Base-by-base conservation (phyloP, 2,329 filamentous ascomycete species). In the Penicillium sp. region DNA sequence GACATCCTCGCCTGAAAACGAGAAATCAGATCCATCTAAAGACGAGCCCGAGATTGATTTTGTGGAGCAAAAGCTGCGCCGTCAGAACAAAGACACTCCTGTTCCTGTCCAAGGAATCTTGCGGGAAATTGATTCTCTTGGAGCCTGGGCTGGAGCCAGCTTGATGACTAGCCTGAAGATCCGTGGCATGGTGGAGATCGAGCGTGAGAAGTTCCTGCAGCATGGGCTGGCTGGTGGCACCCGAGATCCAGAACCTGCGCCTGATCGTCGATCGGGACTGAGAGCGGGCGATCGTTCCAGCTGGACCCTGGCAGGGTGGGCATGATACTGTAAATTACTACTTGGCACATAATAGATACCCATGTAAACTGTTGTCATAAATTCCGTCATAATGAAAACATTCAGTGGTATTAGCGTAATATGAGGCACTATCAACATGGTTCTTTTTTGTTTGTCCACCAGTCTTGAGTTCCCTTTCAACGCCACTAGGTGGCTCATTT, bases 81-180 rank as follows among this genome's bases (percentile, higher is more conserved):
- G 67, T 27, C 71, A 65, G 29, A 71, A 67, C 50, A 74, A 81
- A 33, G 70, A 74, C 11, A 62, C 47, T 9, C 71, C 70, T 29
- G 64, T 70, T 2, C 65, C 65, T 13, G 59, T 76, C 2, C 74
- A 76, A 24, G 74, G 78, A 13, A 56, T 74, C 19, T 62, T 80
- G n/a, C 75, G 78, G n/a, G 83, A 83, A 24, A 78, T 88, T 1
- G 82, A 87, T 58, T 83, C 82, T 7, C 71, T 89, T 5, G 87
- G 87, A 2, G 72, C 85, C 3, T 89, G 87, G 86, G 83, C 82
- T 4, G 87, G 87, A 7, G 86, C 83, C 4, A 88, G 85, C 68
- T 72, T 89, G 21, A 74, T 86, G 7, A 80, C 83, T 0, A 82
- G 81, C 59, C 71, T 88, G 62, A 83, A 84, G 51, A 78, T 87